Conservation (phyloP, 768 basidiomycete genomes). For the Gloeopeniophorella convolvens region DNA sequence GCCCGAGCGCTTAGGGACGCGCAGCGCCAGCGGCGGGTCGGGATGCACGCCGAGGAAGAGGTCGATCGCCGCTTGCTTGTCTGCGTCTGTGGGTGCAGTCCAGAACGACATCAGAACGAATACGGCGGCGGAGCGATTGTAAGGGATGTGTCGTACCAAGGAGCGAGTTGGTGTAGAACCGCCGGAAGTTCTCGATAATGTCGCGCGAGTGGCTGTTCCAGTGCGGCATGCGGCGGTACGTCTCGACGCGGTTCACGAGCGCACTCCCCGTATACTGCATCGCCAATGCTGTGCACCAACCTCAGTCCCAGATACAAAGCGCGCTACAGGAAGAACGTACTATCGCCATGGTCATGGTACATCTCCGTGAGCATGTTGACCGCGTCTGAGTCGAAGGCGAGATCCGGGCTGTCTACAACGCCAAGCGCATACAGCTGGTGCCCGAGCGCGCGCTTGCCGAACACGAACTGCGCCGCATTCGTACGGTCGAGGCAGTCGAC, state of each 20-base stretch:
- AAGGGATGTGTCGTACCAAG: slow-evolving; percentile 47
- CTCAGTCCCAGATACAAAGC: background rate
- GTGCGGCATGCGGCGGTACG: slow-evolving; percentile 90
- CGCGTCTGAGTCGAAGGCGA: slow-evolving; percentile 90
- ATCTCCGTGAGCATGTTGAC: slow-evolving; percentile 97
- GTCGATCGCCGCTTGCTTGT: slow-evolving; percentile 96
- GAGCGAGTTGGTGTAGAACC: slow-evolving; percentile 93
- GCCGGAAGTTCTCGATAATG: slow-evolving; percentile 89
- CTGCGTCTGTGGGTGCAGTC: slow-evolving; percentile 56
- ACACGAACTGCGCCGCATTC: slow-evolving; percentile 94
- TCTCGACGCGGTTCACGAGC: slow-evolving; percentile 93
- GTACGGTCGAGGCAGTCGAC: slow-evolving; percentile 97
- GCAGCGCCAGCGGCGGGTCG: slow-evolving; percentile 41
- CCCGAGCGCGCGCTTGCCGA: slow-evolving; percentile 89
- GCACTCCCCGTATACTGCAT: slow-evolving; percentile 96
- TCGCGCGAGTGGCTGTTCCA: slow-evolving; percentile 98
- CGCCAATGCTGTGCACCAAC: slow-evolving; percentile 60
- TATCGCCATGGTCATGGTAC: slow-evolving; percentile 97
- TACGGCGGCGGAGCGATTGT: background rate
- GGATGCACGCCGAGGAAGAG: slow-evolving; percentile 80
- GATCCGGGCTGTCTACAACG: slow-evolving; percentile 74
- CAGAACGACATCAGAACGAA: background rate
- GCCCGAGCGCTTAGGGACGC: slow-evolving; percentile 51
- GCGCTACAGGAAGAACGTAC: slow-evolving; percentile 38
- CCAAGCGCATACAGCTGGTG: slow-evolving; percentile 96